These are phyloP conservation scores for Heterococcus sp. DNA, from an alignment of 108 stramenopile species.

Conservation along the genomic window DNA sequence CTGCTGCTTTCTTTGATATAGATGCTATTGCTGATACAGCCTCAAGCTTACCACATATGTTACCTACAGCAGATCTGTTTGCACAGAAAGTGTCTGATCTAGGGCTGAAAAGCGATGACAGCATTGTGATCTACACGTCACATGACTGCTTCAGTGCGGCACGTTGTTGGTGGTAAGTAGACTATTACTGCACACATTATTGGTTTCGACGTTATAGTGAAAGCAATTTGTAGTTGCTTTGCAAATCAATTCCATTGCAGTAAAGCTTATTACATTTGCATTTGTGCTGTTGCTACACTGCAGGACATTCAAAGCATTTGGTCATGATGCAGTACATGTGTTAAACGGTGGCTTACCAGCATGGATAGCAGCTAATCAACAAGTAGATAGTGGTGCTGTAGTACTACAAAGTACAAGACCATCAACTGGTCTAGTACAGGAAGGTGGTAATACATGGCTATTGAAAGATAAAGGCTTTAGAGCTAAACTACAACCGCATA, in stretches of 20 bases:
- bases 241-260: background rate
- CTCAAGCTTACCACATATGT: conserved; percentile 52
- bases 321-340: conserved; percentile 17
- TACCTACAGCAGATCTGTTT: conserved; percentile 48
- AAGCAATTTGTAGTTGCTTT: background rate
- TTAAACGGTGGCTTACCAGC: conserved; percentile 52
- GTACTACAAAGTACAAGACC: conserved; percentile 24
- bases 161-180: conserved; percentile 52
- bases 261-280: background rate
- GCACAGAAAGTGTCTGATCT: conserved; percentile 21
- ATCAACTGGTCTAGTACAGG: conserved; percentile 42
- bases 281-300: background rate
- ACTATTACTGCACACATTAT: too few species aligned
- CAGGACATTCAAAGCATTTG: background rate
- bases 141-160: conserved; percentile 48
- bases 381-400: conserved; percentile 34
- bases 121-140: conserved; percentile 50
- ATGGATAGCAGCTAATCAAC: conserved; percentile 42
- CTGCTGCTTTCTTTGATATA: conserved; percentile 56
- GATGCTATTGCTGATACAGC: conserved; percentile 40
- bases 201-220: too few species aligned
- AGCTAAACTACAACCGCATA: conserved; percentile 32
- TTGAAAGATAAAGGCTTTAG: conserved; percentile 40
- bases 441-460: conserved; percentile 39
- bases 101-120: conserved; percentile 40